Conservation (phyloP, 2,329 filamentous ascomycete species). For the Hymenoscyphus occultus region DNA sequence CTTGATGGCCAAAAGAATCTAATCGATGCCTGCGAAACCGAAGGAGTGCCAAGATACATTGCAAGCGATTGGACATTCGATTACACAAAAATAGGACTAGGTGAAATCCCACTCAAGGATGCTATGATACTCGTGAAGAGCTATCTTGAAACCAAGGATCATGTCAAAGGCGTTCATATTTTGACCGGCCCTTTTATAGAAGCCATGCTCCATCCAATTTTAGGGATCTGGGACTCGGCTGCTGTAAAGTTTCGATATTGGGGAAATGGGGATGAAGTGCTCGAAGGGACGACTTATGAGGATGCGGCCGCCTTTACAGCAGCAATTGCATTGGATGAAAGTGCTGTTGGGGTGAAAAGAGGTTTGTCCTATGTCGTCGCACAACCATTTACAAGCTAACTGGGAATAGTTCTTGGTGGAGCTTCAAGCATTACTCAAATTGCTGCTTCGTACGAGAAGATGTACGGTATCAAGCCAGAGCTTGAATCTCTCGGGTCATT, state of each 20-base stretch:
- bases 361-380: neutral
- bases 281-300: neutral
- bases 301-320: neutral
- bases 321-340: neutral
- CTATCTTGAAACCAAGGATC: neutral
- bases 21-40: neutral
- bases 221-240: neutral
- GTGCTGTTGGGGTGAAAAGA: neutral
- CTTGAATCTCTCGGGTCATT: neutral
- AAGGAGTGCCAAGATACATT: neutral
- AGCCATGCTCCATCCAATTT: neutral
- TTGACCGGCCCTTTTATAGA: neutral
- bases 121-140: neutral
- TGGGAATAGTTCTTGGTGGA: neutral
- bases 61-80: neutral
- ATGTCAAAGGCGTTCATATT: neutral
- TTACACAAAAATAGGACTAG: neutral
- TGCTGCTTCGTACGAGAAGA: neutral
- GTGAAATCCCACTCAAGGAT: neutral
- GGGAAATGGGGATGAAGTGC: neutral
- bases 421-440: neutral
- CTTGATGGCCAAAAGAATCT: neutral
- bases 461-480: neutral
- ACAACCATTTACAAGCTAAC: neutral
- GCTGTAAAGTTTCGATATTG: neutral